A percentile compares a stretch with the other conserved stretches of the same genome.
Conservation (phyloP, 2,329 filamentous ascomycete genomes). For the Ceratocystis variospora region DNA sequence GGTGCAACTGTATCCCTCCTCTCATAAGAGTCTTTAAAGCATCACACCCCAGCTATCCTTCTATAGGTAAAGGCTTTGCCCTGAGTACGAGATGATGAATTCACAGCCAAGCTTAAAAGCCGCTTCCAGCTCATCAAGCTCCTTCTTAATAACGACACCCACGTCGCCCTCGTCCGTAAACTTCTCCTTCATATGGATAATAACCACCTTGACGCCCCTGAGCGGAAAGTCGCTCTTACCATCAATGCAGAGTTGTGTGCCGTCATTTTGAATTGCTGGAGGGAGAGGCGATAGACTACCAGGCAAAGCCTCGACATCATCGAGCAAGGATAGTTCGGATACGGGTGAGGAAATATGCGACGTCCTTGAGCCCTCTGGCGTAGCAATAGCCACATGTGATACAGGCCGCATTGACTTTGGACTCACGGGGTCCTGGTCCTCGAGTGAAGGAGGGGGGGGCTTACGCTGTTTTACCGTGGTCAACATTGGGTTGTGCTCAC, state of each 20-base stretch:
- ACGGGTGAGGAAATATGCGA: conserved; percentile 13
- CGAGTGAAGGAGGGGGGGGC: conserved; percentile 14
- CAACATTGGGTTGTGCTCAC: conserved; percentile 26
- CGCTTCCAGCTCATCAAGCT: conserved; percentile 54
- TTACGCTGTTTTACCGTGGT: conserved; percentile 21
- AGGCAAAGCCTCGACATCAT: conserved; percentile 18
- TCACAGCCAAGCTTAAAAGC: conserved; percentile 59
- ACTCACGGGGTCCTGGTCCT: conserved; percentile 36
- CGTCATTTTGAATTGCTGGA: conserved; percentile 33
- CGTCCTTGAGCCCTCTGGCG: conserved; percentile 17
- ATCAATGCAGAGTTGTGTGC: conserved; percentile 17
- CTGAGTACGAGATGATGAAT: conserved; percentile 57
- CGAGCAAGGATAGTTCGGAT: conserved; percentile 5
- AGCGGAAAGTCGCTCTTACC: conserved; percentile 36
- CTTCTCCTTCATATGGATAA: conserved; percentile 90
- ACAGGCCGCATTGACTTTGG: conserved; percentile 33
- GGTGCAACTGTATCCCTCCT: no score
- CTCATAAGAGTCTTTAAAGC: no score
- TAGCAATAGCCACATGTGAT: conserved; percentile 14
- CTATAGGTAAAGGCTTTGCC: conserved; percentile 44
- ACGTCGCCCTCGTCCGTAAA: conserved; percentile 56
- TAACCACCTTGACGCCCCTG: conserved; percentile 60
- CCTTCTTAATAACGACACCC: conserved; percentile 51
- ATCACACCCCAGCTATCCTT: neutral
- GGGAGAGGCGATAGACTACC: conserved; percentile 35